phyloP scores from a whole-genome alignment of 257 asterid species.

The Ehretia macrophylla region DNA sequence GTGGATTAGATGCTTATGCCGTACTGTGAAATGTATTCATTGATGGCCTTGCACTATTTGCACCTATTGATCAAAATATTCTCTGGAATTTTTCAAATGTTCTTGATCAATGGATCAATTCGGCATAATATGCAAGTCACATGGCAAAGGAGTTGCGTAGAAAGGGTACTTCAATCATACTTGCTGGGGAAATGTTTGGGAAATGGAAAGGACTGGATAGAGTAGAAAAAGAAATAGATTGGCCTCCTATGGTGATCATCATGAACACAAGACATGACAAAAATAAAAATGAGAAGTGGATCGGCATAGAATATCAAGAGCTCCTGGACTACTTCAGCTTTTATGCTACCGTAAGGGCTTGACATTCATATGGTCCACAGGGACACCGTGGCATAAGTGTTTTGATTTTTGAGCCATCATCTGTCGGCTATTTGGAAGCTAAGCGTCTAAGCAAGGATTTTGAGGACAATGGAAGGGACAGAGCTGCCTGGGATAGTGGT shows the following conservation, averaged over 20 bases:
- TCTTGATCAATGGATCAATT: too few relatives aligned
- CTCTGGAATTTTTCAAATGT: too few relatives aligned
- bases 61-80: too few relatives aligned
- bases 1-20: slow-evolving; percentile 98
- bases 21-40: too few relatives aligned
- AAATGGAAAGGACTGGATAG: slow-evolving; percentile 25
- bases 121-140: too few relatives aligned
- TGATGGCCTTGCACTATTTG: too few relatives aligned
- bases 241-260: slow-evolving; percentile 45
- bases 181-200: slow-evolving; percentile 33
- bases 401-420: slow-evolving; percentile 35
- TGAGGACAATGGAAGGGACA: slow-evolving; percentile 21
- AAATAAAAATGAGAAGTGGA: slow-evolving; percentile 42
- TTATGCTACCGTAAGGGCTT: slow-evolving; percentile 29
- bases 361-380: slow-evolving; percentile 44
- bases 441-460: slow-evolving; percentile 31
- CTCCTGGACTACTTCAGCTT: slow-evolving; percentile 31
- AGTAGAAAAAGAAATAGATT: slow-evolving; percentile 32
- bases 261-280: slow-evolving; percentile 34
- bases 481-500: slow-evolving; percentile 30
- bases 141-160: slow-evolving; percentile 32
- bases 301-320: slow-evolving; percentile 44
- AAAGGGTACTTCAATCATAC: slow-evolving; percentile 27
- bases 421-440: slow-evolving; percentile 46
- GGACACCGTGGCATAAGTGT: slow-evolving; percentile 49